Conservation (phyloP, 345 rosid genomes). For the Viola odorata region DNA sequence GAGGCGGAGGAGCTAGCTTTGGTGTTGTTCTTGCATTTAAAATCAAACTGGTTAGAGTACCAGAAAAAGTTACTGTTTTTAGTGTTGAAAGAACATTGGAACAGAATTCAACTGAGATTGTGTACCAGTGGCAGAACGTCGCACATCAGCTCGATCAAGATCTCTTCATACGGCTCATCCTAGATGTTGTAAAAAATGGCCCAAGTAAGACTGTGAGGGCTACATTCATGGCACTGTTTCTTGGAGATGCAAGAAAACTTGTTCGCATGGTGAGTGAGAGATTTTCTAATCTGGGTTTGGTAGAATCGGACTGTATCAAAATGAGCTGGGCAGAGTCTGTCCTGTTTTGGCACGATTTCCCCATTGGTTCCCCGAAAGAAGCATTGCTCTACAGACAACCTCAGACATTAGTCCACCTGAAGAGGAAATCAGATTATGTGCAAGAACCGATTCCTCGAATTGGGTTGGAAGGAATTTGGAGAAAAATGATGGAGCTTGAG, state of each 20-base stretch:
- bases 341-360: slow-evolving; percentile 22
- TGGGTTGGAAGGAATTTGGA: slow-evolving; percentile 28
- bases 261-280: not conserved
- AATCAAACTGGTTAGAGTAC: slow-evolving; percentile 8
- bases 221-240: slow-evolving; percentile 4
- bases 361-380: slow-evolving; percentile 15
- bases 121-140: slow-evolving; percentile 9
- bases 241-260: slow-evolving; percentile 3
- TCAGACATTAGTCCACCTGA: not conserved
- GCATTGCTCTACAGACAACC: slow-evolving; percentile 15
- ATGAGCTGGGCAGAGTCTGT: slow-evolving; percentile 15
- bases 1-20: slow-evolving; percentile 14
- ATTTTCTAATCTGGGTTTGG: slow-evolving; percentile 1
- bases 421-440: slow-evolving; percentile 56
- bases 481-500: slow-evolving; percentile 18
- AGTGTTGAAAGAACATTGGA: slow-evolving; percentile 7
- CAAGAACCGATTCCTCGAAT: slow-evolving; percentile 32
- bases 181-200: not conserved
- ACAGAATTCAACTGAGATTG: slow-evolving; percentile 8
- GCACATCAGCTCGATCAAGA: slow-evolving; percentile 4
- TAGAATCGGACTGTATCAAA: not conserved
- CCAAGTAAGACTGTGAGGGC: not conserved
- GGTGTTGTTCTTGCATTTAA: slow-evolving; percentile 6
- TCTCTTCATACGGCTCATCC: slow-evolving; percentile 8
- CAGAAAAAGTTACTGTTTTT: slow-evolving; percentile 5